These are phyloP conservation scores for Talaromyces funiculosus DNA, from an alignment of 2,329 filamentous ascomycete species.

Conservation along the genomic window DNA sequence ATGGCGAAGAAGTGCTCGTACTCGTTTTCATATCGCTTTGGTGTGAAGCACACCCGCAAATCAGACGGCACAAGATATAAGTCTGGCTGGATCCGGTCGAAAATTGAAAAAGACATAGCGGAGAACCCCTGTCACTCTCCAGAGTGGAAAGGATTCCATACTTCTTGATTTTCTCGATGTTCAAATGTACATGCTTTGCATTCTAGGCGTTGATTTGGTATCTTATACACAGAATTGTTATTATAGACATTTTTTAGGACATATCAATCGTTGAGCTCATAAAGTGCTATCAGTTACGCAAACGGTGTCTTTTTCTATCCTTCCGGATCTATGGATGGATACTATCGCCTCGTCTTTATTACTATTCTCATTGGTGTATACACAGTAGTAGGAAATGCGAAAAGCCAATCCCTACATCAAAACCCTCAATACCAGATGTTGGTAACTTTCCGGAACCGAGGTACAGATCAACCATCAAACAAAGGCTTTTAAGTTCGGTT, in stretches of 20 bases:
- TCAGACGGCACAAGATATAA: slow-evolving; percentile 9
- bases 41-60: slow-evolving; percentile 1
- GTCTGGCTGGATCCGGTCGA: slow-evolving; percentile 12
- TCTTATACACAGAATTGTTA: neutral
- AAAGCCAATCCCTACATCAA: neutral
- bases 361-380: neutral
- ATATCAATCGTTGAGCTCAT: neutral
- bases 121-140: slow-evolving; percentile 3
- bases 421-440: neutral
- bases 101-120: slow-evolving; percentile 7
- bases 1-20: slow-evolving; percentile 9
- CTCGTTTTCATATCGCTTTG: slow-evolving; percentile 13
- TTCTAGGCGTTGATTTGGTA: slow-evolving; percentile 7
- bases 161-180: neutral
- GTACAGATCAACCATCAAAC: neutral
- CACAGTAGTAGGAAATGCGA: neutral
- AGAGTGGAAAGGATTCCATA: slow-evolving; percentile 10
- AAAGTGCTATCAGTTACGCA: too few relatives aligned
- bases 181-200: neutral
- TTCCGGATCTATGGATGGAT: neutral
- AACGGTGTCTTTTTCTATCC: neutral
- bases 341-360: neutral
- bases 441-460: neutral
- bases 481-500: neutral
- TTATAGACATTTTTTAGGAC: neutral